Evolutionary conservation across 2,329 filamentous ascomycete species (phyloP), one percentile per base, ranked within the genome.

Genomic region (Penicillium verrucosum): DNA sequence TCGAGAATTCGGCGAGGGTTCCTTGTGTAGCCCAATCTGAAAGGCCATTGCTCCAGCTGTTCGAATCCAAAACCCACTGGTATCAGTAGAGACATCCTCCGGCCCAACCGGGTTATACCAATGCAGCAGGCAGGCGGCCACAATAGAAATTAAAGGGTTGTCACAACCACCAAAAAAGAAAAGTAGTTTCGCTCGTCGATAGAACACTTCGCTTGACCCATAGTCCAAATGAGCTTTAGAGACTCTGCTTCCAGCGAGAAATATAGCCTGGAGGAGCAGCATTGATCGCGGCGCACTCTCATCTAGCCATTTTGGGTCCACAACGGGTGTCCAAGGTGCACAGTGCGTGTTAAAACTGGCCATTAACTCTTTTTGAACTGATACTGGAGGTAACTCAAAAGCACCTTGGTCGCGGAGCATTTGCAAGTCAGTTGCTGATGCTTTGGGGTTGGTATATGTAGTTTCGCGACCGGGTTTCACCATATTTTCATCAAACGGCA

Each of bases 81-180:
- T 77, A 48, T 77, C 73, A 0, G 75, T 68, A 0, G 73, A 75
- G 6, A 75, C 67, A 43, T 70, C 66, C 51, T 77, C 74, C 0
- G 75, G 74, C 0, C 75, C 74, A 58, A 75, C 73, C 0, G 75
- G 75, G 45, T 77, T 78, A 64, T 74, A 78, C 75, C 75, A 77
- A 58, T 77, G 75, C 34, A 78, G 52, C 0, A 77, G 59, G 41
- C 73, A 72, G 8, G 73, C 69, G 10, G 73, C 72, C 12, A 73
- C 71, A 41, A 75, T 73, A 2, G 69, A 76, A 40, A 77, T 70
- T 45, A 78, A 69, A 5, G 75, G 72, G 45, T 77, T 68, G 38
- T 72, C 68, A 41, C 68, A 68, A 4, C 66, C 60, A 9, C 69
- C 70, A 43, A 71, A 70, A 53, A 70, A 72, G 51, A 71, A 73